Evolutionary conservation across 2,329 filamentous ascomycete genomes (phyloP), one percentile per base, ranked within the genome.

Genomic region (Aspergillus bombycis): DNA sequence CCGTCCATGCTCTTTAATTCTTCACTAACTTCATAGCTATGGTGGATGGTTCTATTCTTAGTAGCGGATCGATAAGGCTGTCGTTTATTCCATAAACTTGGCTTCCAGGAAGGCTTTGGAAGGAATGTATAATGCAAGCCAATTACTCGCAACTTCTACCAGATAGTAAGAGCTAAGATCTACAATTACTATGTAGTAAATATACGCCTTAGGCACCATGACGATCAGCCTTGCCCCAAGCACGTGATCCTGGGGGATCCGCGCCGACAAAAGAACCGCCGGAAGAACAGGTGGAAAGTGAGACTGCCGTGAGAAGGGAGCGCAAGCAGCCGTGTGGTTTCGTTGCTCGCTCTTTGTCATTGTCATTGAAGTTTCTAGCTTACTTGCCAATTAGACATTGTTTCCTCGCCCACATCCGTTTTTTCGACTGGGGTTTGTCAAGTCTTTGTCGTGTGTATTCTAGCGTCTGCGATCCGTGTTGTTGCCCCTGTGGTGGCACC

Each of bases 301-400:
- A 34, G 14, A 62, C 9, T 32, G 61, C 34, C 45, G 43, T 32
- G n/a, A 53, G 38, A 60, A n/a, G 46, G 34, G 43, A 50, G 45
- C 36, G 50, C 56, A 54, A 38, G 87, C 89, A 71, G 90, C 90
- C 0, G 84, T 98, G 2, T 98, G 2, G 85, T 89, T 19, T 91
- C 36, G 34, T 55, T 55, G 32, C 52, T 36, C 30, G 87, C 30
- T 89, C 94, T 86, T 90, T n/a, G 85, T 90, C 21, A 26, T 54
- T 26, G 26, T 58, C 28, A n/a, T 53, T 46, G 57, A 59, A 52
- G 28, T n/a, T 19, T n/a, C 48, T 52, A 30, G 48, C 16, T 52
- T 52, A 6, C 28, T 21, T 52, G 28, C 28, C 48, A 16, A 12
- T 21, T 32, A 32, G 28, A n/a, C 19, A 28, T 52, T 32, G 28